Base-by-base conservation (phyloP, 106 monocot species). In the Gastrodia elata region DNA sequence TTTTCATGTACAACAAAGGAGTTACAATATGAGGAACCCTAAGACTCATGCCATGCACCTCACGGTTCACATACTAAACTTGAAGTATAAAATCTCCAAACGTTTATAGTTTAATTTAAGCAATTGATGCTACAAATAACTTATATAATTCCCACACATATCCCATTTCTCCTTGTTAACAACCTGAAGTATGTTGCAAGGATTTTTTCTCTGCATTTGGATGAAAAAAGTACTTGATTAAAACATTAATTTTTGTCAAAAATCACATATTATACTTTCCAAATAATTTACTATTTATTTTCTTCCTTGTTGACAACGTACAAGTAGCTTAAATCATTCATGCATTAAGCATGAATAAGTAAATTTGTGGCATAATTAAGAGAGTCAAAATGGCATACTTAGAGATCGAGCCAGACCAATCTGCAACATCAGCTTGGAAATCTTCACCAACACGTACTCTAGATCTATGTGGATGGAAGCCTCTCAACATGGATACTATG, bases 361-460 rank as follows among this genome's bases (percentile, higher is more conserved):
- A 9, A n/a, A n/a, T 36, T 55, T 58, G 26, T 20, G 35, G 34
- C 9, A 41, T n/a, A 64, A 11, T 25, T 20, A 52, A 74, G 34
- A 74, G 55, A 71, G 72, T 16, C 30, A 58, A n/a, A n/a, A 44
- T 9, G 70, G 68, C 94, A 77, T 94, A 94, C 91, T 79, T 77
- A 64, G 71, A 10, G 35, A 78, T 26, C 37, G 80, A 79, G 48
- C 84, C 82, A 44, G 36, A 75, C 84, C 89, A 92, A 20, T 85
- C 87, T 46, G 83, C 82, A 75, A 92, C 82, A 64, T 95, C 84
- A 27, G 41, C 89, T 86, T 95, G 95, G 82, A 80, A 91, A 52
- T 83, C 78, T 39, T 61, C 68, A 38, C 91, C 91, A 80, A 92
- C 81, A 46, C 91, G 89, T 32, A 83, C 87, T 25, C 71, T 59